Base-by-base conservation (phyloP, 2,329 filamentous ascomycete genomes). In the Alternaria sp. region DNA sequence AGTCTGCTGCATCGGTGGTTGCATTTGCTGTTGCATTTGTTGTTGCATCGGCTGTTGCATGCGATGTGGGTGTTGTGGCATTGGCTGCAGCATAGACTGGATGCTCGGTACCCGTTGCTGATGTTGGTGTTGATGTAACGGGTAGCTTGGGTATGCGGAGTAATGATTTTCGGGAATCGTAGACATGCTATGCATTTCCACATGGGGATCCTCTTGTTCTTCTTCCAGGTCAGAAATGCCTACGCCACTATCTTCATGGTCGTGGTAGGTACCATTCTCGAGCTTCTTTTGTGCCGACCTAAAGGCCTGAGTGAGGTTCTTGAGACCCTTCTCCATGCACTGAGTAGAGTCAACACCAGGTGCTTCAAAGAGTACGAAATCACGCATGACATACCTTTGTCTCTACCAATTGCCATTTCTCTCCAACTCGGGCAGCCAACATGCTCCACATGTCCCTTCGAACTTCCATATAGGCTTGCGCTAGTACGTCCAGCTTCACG, bases 291-390 rank as follows among this genome's bases (percentile, higher is more conserved):
- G 85, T 61, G 87, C 88, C 59, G 89, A 86, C 65, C 91, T 88
- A 68, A 89, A 86, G 56, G 89, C 87, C 71, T 89, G 88, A 77
- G 91, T 89, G 61, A 96, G 86, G 79, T 92, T 93, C 82, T 93
- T 95, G 72, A 95, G 83, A 36, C 93, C 92, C 75, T 91, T 91
- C 77, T 91, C 89, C 89, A 96, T 92, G 81, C 91, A 93, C 92
- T 95, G 69, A 58, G 23, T 62, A 40, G 17, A 15, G 50, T 71
- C 54, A 75, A 68, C 54, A 28, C 61, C 25, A 52, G 21, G n/a
- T 23, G 11, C 15, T 32, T n/a, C 21, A 47, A 15, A 36, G 52
- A 61, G 3, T 36, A 8, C 17, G 11, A 32, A 19, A 25, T 47
- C 17, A 17, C 1, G 15, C 13, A 10, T n/a, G 6, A 65, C 65